Evolutionary conservation across 2,329 filamentous ascomycete genomes (phyloP).

Genomic region (Fonsecaea erecta): DNA sequence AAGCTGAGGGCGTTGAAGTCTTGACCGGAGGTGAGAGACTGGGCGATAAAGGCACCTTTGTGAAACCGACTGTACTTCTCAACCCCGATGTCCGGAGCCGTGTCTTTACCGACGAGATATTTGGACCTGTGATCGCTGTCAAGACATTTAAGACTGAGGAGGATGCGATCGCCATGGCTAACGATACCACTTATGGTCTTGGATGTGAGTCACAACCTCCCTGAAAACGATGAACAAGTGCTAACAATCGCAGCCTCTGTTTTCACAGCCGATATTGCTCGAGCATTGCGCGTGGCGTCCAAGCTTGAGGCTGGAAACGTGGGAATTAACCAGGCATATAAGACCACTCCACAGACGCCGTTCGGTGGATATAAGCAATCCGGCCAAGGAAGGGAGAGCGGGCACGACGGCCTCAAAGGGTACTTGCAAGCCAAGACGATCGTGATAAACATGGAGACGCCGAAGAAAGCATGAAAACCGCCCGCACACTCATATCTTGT

Average conservation of each 20-base stretch:
- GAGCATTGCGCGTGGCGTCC: constrained; percentile 60
- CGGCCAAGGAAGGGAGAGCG: constrained; percentile 62
- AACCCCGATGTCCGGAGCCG: constrained; percentile 62
- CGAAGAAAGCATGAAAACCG: constrained; percentile 3
- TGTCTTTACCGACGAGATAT: constrained; percentile 67
- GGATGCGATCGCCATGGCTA: constrained; percentile 62
- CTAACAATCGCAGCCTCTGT: constrained; percentile 48
- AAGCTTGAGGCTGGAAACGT: constrained; percentile 71
- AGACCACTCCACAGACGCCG: constrained; percentile 54
- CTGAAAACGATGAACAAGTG: not conserved
- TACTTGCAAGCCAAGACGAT: constrained; percentile 36
- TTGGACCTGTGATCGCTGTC: constrained; percentile 66
- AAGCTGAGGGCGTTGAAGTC: constrained; percentile 71
- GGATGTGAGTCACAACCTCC: constrained; percentile 41
- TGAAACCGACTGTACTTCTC: constrained; percentile 64
- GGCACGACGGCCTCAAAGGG: constrained; percentile 32
- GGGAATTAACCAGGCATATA: constrained; percentile 67
- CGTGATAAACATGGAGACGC: constrained; percentile 32
- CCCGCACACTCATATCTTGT: not conserved
- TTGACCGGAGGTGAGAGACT: constrained; percentile 65
- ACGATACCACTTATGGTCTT: constrained; percentile 63
- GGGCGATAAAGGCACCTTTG: constrained; percentile 66
- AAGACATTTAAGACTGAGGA: constrained; percentile 63
- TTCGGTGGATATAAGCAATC: constrained; percentile 68
- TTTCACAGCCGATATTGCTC: constrained; percentile 68